Evolutionary conservation across 108 stramenopile genomes (phyloP), one percentile per base, ranked within the genome.

Genomic region (Nannochloropsis salina): DNA sequence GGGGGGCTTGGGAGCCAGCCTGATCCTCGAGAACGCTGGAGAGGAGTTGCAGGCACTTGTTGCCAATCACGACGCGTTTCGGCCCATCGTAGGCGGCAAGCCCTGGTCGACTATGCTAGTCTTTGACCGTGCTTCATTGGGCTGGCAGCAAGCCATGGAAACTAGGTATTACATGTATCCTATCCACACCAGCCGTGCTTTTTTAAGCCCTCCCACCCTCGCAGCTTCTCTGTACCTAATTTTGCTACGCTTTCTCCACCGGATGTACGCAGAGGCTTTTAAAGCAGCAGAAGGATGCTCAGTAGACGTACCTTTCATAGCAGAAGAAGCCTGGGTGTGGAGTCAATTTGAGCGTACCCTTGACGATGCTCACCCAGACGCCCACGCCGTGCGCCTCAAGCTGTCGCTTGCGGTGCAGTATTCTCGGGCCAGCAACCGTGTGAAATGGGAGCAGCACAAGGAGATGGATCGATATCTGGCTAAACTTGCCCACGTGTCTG

Each of bases 391-490:
- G 81, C 86, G 89, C 8, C 9, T 89, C 40, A 89, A 89, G 42
- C 82, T 89, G 20, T 89, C 89, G 15, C 85, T 89, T 3, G 89
- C 86, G 18, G 86, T 83, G n/a, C 41, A 74, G 11, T 86, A 89
- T 21, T 84, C 89, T 9, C 86, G 89, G 44, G n/a, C 15, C 5
- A 41, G 61, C 61, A 74, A 74, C n/a, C 15, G 31, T 12, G 31
- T 51, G 45, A 86, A 86, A 8, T 89, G 86, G 89, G 89, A 89
- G 79, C 82, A 92, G 80, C 91, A 93, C 42, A 85, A 90, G 2
- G 18, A 89, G 31, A 84, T 86, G 41, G 89, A 85, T 44, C 21
- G 84, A 21, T 93, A 93, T 81, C 86, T 88, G 42, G 82, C 79
- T 9, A 88, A 89, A 22, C 86, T 61, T 12, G 89, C 61, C 1